These are phyloP conservation scores for Metarhizium brunneum DNA, from an alignment of 2,329 filamentous ascomycete genomes.

Conservation along the genomic window DNA sequence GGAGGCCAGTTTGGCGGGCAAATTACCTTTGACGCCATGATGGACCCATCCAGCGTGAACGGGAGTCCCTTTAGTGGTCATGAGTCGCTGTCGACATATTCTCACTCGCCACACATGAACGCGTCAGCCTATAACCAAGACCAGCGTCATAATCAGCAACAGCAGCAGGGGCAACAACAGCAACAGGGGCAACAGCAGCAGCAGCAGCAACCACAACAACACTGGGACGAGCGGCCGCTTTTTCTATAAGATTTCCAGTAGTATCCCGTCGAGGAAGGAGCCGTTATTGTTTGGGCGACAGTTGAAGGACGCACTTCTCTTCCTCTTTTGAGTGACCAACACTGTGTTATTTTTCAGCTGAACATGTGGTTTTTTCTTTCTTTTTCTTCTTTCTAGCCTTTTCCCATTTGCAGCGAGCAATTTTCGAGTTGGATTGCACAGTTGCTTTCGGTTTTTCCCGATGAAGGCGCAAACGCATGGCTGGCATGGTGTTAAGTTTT, in stretches of 20 bases:
- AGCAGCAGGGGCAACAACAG: conserved; percentile 1
- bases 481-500: background rate
- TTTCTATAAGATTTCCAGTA: conserved; percentile 7
- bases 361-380: too few relatives aligned
- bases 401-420: too few relatives aligned
- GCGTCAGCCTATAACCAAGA: background rate
- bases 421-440: too few relatives aligned
- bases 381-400: too few relatives aligned
- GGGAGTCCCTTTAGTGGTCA: conserved; percentile 28
- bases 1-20: conserved; percentile 11
- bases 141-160: conserved; percentile 10
- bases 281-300: background rate
- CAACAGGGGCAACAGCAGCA: background rate
- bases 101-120: conserved; percentile 23
- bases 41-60: conserved; percentile 22
- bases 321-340: too few relatives aligned
- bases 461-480: background rate
- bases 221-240: conserved; percentile 17
- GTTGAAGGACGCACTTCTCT: too few relatives aligned
- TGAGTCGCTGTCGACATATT: conserved; percentile 25
- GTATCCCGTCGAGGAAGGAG: background rate
- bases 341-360: too few relatives aligned
- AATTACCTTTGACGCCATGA: conserved; percentile 21
- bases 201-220: background rate
- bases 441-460: too few relatives aligned